These are phyloP conservation scores for Termitomyces eurrhizus DNA, from an alignment of 768 basidiomycete genomes.

Conservation along the genomic window DNA sequence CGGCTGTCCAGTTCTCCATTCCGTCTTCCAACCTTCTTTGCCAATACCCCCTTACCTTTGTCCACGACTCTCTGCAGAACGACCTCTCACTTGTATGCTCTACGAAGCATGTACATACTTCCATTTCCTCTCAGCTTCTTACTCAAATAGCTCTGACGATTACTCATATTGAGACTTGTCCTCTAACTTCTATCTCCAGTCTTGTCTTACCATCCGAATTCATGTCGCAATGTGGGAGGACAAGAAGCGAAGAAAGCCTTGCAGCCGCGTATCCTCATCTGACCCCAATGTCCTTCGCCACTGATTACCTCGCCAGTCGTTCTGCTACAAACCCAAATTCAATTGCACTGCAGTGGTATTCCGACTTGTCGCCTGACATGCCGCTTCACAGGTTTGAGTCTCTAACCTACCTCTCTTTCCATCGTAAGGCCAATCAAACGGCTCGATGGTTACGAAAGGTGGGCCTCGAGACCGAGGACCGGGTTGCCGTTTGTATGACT, in stretches of 20 bases:
- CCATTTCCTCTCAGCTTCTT: constrained; percentile 23
- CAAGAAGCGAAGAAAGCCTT: constrained; percentile 18
- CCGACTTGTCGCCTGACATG: constrained; percentile 22
- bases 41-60: constrained; percentile 15
- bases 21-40: neutral
- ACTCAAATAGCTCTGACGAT: constrained; percentile 21
- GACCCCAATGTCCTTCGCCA: constrained; percentile 20
- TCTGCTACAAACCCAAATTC: constrained; percentile 20
- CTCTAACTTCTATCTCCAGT: constrained; percentile 10
- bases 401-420: constrained; percentile 33
- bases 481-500: constrained; percentile 42
- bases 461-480: constrained; percentile 34
- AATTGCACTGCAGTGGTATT: constrained; percentile 27
- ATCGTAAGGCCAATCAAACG: constrained; percentile 33
- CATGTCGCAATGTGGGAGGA: constrained; percentile 23
- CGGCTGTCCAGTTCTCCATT: constrained; percentile 19
- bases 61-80: neutral
- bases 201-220: constrained; percentile 19
- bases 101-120: constrained; percentile 12
- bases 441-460: constrained; percentile 36
- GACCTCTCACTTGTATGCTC: constrained; percentile 15
- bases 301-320: constrained; percentile 25
- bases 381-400: constrained; percentile 17
- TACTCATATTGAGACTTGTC: constrained; percentile 13
- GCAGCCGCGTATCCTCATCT: constrained; percentile 21